phyloP scores from a whole-genome alignment of 768 basidiomycete genomes.

The Lepiota subincarnata region DNA sequence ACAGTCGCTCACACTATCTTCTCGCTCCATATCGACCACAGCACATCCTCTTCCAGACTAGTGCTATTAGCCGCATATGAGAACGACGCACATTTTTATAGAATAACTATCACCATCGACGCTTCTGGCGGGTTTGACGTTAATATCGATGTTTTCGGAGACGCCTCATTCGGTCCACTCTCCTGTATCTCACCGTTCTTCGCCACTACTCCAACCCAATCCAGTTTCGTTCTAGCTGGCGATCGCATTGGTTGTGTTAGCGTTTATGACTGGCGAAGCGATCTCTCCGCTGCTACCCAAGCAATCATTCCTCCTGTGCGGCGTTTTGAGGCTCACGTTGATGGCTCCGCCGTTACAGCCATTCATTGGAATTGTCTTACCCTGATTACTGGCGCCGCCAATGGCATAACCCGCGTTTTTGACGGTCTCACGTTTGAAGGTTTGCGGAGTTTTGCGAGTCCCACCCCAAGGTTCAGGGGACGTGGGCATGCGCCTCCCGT shows the following conservation, averaged over 20 bases:
- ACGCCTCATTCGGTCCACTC: constrained; percentile 47
- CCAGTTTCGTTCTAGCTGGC: constrained; percentile 57
- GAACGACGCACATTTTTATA: constrained; percentile 49
- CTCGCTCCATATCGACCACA: constrained; percentile 25
- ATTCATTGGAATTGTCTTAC: constrained; percentile 57
- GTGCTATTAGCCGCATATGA: constrained; percentile 50
- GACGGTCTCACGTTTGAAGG: constrained; percentile 61
- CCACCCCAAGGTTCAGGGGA: constrained; percentile 32
- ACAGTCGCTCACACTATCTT: constrained; percentile 13
- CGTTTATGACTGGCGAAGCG: constrained; percentile 50
- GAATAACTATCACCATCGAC: constrained; percentile 34
- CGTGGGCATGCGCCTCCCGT: constrained; percentile 17
- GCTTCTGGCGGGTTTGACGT: constrained; percentile 24
- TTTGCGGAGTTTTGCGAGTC: constrained; percentile 51
- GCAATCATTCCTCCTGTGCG: constrained; percentile 29
- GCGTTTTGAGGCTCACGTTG: constrained; percentile 60
- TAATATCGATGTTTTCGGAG: constrained; percentile 40
- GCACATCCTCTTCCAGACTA: constrained; percentile 14
- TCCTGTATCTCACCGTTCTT: constrained; percentile 49
- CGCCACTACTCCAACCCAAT: constrained; percentile 26
- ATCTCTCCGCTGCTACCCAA: not conserved
- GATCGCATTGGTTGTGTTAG: constrained; percentile 62
- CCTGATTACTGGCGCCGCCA: constrained; percentile 61
- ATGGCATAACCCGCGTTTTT: constrained; percentile 58
- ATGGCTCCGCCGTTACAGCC: constrained; percentile 56